These are phyloP conservation scores for Teratosphaeria gauchensis DNA, from an alignment of 2,329 filamentous ascomycete species.

Conservation along the genomic window DNA sequence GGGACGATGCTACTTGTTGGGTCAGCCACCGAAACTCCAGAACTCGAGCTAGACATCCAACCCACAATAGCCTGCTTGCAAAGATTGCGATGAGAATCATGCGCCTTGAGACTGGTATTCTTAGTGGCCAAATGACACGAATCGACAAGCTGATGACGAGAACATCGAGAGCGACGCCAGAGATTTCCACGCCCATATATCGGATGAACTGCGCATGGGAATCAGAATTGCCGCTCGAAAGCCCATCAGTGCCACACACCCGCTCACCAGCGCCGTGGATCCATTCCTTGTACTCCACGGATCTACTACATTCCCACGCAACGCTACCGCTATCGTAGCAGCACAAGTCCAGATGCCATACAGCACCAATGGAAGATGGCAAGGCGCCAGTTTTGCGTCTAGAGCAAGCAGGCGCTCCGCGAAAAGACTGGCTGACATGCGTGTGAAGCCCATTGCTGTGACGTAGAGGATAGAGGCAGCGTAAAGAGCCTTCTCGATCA, in stretches of 20 bases:
- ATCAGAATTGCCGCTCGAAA: not conserved
- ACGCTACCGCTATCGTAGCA: not conserved
- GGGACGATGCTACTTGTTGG: not conserved
- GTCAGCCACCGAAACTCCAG: not conserved
- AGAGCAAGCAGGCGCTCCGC: not conserved
- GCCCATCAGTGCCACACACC: not conserved
- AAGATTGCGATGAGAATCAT: not conserved
- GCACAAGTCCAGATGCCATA: not conserved
- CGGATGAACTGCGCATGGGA: not conserved
- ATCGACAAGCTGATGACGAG: not conserved
- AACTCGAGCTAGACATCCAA: not conserved
- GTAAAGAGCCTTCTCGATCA: not conserved
- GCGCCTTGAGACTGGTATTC: not conserved
- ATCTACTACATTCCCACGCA: not conserved
- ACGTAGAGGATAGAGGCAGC: not conserved
- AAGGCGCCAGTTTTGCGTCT: not conserved
- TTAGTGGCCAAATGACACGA: not conserved
- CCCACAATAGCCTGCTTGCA: not conserved
- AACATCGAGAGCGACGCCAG: not conserved
- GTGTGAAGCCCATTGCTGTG: not conserved
- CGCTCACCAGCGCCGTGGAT: not conserved
- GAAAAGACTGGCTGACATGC: not conserved
- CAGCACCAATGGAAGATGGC: not conserved
- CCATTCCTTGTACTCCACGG: not conserved
- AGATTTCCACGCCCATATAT: not conserved